These are phyloP conservation scores for Polytrichum commune DNA, from an alignment of 225 moss, liverwort and hornwort genomes.

Conservation along the genomic window DNA sequence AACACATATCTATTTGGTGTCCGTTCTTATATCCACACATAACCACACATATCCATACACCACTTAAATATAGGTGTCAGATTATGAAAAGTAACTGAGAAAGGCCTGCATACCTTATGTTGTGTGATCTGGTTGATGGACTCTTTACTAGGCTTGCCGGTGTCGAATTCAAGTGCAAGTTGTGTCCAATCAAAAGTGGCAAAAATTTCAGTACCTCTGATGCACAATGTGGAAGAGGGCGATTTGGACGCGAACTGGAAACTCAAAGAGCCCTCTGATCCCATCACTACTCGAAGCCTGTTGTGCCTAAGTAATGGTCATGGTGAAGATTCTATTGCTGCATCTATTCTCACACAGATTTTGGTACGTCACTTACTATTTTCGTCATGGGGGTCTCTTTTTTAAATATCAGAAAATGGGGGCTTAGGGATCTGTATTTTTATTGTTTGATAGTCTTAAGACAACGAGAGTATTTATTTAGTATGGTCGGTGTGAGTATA, in stretches of 20 bases:
- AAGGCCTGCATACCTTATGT: too few relatives aligned
- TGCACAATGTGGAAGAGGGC: conserved; percentile 5
- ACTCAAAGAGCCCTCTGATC: neutral
- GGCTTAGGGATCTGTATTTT: too few relatives aligned
- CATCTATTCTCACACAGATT: conserved; percentile 29
- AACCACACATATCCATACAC: too few relatives aligned
- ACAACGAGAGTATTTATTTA: neutral
- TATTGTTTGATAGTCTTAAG: neutral
- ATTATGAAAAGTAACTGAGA: too few relatives aligned
- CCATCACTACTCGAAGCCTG: conserved; percentile 19
- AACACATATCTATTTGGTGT: too few relatives aligned
- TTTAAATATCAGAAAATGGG: too few relatives aligned
- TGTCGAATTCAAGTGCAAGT: neutral
- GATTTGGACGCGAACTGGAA: conserved; percentile 1
- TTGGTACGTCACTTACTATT: conserved; percentile 14
- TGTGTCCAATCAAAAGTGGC: conserved; percentile 1
- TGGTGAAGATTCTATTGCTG: conserved; percentile 83
- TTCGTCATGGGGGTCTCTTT: too few relatives aligned
- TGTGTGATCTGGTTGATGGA: too few relatives aligned
- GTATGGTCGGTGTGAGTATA: neutral
- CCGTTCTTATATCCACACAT: too few relatives aligned
- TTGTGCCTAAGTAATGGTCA: conserved; percentile 90
- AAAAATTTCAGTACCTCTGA: neutral
- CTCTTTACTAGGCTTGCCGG: conserved; percentile 10
- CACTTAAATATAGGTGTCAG: too few relatives aligned